These are phyloP conservation scores for Fusarium setosum DNA, from an alignment of 2,329 filamentous ascomycete species.

Conservation along the genomic window DNA sequence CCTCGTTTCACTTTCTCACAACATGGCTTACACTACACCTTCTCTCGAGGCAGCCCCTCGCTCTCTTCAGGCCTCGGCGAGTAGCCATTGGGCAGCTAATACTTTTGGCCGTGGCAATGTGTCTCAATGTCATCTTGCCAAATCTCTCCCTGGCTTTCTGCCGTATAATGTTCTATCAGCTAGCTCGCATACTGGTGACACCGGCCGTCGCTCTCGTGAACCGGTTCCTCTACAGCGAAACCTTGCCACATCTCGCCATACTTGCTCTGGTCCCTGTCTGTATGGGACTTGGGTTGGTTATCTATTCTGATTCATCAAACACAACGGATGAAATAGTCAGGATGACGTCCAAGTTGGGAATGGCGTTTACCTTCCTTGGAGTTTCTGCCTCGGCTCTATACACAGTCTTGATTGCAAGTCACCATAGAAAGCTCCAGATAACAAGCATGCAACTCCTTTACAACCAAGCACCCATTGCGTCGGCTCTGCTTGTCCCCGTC, in stretches of 20 bases:
- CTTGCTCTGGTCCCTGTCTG: conserved; percentile 70
- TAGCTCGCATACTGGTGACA: conserved; percentile 74
- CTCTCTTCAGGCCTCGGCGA: conserved; percentile 68
- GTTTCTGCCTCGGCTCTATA: conserved; percentile 75
- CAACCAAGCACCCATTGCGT: conserved; percentile 74
- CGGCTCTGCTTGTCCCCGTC: conserved; percentile 71
- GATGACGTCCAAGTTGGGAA: conserved; percentile 68
- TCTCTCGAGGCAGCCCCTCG: conserved; percentile 67
- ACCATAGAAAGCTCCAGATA: conserved; percentile 73
- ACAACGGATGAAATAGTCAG: conserved; percentile 59
- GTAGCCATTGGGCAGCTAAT: conserved; percentile 67
- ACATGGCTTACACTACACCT: conserved; percentile 73
- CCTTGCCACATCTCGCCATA: conserved; percentile 65
- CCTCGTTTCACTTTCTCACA: conserved; percentile 75
- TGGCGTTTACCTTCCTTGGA: conserved; percentile 72
- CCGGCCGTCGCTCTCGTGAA: conserved; percentile 75
- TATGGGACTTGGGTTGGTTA: conserved; percentile 72
- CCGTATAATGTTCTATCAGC: conserved; percentile 78
- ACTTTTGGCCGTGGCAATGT: conserved; percentile 75
- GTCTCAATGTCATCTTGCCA: conserved; percentile 75
- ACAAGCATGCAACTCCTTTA: conserved; percentile 76
- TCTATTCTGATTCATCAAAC: conserved; percentile 73
- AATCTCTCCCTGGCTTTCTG: conserved; percentile 76
- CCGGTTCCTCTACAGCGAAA: conserved; percentile 68
- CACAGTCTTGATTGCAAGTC: conserved; percentile 75